Percentiles rank a stretch among this genome's conserved stretches.
Evolutionary conservation across 2,329 filamentous ascomycete species (phyloP).

Genomic region (Cladosporium sp.): DNA sequence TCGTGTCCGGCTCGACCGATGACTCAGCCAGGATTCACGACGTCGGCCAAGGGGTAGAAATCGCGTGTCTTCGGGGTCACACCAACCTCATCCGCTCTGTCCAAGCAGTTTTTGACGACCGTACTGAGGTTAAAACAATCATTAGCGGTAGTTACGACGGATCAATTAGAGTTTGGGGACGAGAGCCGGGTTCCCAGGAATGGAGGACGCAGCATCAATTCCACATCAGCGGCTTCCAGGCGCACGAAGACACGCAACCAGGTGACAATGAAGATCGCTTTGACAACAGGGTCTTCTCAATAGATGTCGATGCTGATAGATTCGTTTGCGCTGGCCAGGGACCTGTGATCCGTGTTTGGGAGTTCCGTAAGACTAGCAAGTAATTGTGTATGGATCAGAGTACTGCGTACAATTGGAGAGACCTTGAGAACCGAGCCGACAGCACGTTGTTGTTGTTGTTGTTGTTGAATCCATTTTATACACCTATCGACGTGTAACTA

Average conservation of each 20-base stretch:
- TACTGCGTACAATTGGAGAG: no score
- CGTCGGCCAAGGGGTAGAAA: not conserved
- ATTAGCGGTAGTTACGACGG: constrained; percentile 10
- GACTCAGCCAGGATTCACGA: constrained; percentile 1
- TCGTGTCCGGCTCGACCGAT: constrained; percentile 10
- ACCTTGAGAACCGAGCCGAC: no score
- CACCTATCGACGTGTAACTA: no score
- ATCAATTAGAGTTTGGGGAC: not conserved
- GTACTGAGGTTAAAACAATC: not conserved
- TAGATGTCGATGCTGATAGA: not conserved
- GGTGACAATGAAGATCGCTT: constrained; percentile 7
- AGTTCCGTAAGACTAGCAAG: not conserved
- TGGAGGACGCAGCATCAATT: constrained; percentile 1
- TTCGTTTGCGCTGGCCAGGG: constrained; percentile 1
- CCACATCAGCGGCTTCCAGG: not conserved
- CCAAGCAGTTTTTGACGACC: not conserved
- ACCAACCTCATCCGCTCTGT: constrained; percentile 5
- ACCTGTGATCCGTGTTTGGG: not conserved
- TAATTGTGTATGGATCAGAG: not conserved
- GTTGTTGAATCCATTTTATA: no score
- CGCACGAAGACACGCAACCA: not conserved
- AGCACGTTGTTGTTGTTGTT: no score
- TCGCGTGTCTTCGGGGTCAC: constrained; percentile 12
- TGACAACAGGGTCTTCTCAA: not conserved
- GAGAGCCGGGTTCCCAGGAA: not conserved